Base-by-base conservation (phyloP, 2,329 filamentous ascomycete species). In the Sclerotinia borealis region DNA sequence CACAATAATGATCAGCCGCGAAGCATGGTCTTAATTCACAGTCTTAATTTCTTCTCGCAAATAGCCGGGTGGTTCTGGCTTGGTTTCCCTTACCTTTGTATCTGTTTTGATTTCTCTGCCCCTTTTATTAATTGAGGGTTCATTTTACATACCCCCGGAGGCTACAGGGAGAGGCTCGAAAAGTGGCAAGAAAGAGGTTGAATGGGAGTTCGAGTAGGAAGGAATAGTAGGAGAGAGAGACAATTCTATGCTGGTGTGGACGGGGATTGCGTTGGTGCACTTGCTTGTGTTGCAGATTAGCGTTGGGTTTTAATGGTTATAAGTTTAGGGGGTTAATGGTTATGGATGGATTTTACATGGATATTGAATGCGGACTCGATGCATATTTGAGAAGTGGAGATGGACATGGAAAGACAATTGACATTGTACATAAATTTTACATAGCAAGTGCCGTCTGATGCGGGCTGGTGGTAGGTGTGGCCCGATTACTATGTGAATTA, bases 391-490 rank as follows among this genome's bases (percentile, higher is more conserved):
- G 54, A 58, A 45, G 11, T 58, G 39, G 54, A 22, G 43, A 45
- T 13, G 54, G 39, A 58, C 39, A 25, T 22, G 54, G 29, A 45
- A 45, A 56, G 39, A 56, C 54, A 45, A 45, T 45, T 22, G 54
- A 58, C 54, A 22, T 34, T 61, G 49, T 61, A 55, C 49, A 61
- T 61, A 61, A 15, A 54, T 43, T 61, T 61, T 43, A 39, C 49
- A 43, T 41, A 54, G 27, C 49, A 55, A 45, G 36, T 41, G 31
- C 48, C 49, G 27, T 45, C 37, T 34, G 36, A 41, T 34, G n/a
- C 54, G 54, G 39, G 29, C 39, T 22, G 11, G 13, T 58, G 39
- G 54, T 58, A 29, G 54, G 2, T 58, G 41, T 47, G 8, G 13
- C 54, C 54, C n/a, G 4, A 25, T 58, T 58, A 58, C 54, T 58